These are phyloP conservation scores for Citrullus amarus DNA, from an alignment of 306 rosid species.

Conservation along the genomic window DNA sequence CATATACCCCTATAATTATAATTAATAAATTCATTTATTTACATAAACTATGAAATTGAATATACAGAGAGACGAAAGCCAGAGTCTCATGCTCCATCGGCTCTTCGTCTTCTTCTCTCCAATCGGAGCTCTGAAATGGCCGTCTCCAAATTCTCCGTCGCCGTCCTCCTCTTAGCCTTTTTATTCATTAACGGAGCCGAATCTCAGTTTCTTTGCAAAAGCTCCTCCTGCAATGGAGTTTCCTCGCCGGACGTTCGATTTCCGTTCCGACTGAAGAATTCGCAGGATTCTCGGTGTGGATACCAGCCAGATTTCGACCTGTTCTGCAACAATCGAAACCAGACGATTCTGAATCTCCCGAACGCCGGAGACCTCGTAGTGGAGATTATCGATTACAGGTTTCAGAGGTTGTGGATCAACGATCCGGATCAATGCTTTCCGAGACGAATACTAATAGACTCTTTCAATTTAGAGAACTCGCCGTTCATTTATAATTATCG, in stretches of 20 bases:
- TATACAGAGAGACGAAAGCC: not conserved
- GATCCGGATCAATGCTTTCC: slow-evolving; percentile 26
- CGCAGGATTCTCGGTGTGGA: not conserved
- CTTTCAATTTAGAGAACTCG: slow-evolving; percentile 5
- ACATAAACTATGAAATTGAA: not conserved
- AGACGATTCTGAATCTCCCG: slow-evolving; percentile 22
- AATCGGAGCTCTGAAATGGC: not conserved
- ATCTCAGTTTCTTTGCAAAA: not conserved
- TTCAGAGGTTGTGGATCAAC: not conserved
- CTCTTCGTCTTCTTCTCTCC: not conserved
- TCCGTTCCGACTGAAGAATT: slow-evolving; percentile 7
- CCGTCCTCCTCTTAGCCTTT: not conserved
- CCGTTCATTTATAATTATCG: slow-evolving; percentile 12
- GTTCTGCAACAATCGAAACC: not conserved
- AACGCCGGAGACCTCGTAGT: slow-evolving; percentile 10
- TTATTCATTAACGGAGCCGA: not conserved
- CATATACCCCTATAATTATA: not conserved
- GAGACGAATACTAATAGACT: slow-evolving; percentile 1
- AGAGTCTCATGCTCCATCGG: not conserved
- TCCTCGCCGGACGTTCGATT: not conserved
- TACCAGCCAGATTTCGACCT: slow-evolving; percentile 9
- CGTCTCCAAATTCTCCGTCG: not conserved
- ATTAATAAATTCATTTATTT: not conserved
- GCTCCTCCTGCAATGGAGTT: not conserved
- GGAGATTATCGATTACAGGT: not conserved